These are phyloP conservation scores for Spongispora temasekensis DNA, from an alignment of 1,284 basidiomycete species.

Conservation along the genomic window DNA sequence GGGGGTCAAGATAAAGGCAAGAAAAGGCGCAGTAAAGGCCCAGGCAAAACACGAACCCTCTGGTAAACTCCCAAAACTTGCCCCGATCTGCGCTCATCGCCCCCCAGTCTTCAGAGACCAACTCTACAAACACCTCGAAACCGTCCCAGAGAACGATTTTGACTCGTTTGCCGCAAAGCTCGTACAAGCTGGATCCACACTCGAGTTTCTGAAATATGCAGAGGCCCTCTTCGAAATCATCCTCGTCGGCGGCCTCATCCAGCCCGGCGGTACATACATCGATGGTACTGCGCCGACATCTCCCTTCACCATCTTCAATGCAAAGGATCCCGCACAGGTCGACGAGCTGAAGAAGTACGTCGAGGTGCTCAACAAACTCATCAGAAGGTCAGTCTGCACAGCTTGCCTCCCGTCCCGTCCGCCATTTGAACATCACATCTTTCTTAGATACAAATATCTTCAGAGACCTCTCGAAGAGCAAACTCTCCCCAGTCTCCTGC, in stretches of 20 bases:
- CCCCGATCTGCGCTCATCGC: constrained; percentile 14
- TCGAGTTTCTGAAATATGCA: constrained; percentile 95
- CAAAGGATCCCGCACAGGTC: constrained; percentile 73
- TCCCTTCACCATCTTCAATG: constrained; percentile 84
- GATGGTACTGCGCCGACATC: constrained; percentile 82
- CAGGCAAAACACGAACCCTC: constrained; percentile 87
- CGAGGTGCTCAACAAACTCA: constrained; percentile 93
- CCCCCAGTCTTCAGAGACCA: constrained; percentile 89
- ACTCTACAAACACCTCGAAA: constrained; percentile 91
- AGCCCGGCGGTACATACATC: constrained; percentile 91
- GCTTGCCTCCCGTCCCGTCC: constrained; percentile 5
- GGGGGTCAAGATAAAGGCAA: constrained; percentile 86
- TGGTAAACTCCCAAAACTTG: constrained; percentile 41
- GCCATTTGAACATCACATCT: constrained; percentile 13
- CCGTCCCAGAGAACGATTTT: constrained; percentile 80
- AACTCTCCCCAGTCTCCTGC: constrained; percentile 81
- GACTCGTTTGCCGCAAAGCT: constrained; percentile 84
- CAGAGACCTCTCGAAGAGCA: constrained; percentile 92
- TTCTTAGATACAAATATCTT: constrained; percentile 90
- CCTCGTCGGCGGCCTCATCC: constrained; percentile 91
- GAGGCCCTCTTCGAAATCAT: constrained; percentile 95
- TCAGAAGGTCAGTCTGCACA: constrained; percentile 68
- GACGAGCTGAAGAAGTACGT: constrained; percentile 91
- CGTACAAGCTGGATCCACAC: constrained; percentile 86
- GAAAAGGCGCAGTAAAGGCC: constrained; percentile 86